Conservation (phyloP, 2,329 filamentous ascomycete genomes). For the Sporothrix globosa region DNA sequence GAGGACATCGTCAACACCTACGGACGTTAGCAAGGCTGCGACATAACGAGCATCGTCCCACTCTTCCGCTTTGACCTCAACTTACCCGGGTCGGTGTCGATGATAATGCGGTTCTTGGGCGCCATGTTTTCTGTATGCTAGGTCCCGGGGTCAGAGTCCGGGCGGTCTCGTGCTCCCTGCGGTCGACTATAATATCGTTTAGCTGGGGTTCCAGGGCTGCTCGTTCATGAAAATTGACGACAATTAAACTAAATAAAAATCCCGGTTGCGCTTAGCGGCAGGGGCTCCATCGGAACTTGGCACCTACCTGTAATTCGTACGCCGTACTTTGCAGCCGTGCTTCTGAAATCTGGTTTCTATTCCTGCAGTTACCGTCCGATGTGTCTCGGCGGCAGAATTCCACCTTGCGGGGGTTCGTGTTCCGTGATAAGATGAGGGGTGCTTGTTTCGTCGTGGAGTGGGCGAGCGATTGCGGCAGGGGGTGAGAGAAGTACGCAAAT, state of each 20-base stretch:
- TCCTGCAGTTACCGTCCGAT: neutral
- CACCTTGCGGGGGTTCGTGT: constrained; percentile 20
- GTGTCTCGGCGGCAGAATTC: constrained; percentile 22
- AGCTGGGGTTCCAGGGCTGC: neutral
- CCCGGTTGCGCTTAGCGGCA: constrained; percentile 7
- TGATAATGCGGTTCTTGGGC: constrained; percentile 78
- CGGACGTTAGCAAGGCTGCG: constrained; percentile 30
- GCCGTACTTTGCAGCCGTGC: constrained; percentile 8
- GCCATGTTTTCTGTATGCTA: constrained; percentile 53
- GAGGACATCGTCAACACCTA: constrained; percentile 87
- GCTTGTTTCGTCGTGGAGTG: too few species aligned
- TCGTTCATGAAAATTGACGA: neutral
- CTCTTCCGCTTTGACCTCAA: neutral
- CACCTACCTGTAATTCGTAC: neutral
- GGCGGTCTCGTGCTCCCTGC: neutral
- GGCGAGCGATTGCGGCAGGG: too few species aligned
- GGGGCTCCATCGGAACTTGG: neutral
- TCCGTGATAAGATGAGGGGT: constrained; percentile 18
- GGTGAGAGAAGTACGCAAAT: too few species aligned
- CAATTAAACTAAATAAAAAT: neutral
- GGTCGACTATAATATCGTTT: neutral
- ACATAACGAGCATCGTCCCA: too few species aligned
- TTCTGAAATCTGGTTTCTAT: neutral
- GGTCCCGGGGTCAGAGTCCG: neutral
- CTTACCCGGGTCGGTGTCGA: constrained; percentile 88